phyloP scores from a whole-genome alignment of 2,329 filamentous ascomycete species.

The Ophiostoma sp. region DNA sequence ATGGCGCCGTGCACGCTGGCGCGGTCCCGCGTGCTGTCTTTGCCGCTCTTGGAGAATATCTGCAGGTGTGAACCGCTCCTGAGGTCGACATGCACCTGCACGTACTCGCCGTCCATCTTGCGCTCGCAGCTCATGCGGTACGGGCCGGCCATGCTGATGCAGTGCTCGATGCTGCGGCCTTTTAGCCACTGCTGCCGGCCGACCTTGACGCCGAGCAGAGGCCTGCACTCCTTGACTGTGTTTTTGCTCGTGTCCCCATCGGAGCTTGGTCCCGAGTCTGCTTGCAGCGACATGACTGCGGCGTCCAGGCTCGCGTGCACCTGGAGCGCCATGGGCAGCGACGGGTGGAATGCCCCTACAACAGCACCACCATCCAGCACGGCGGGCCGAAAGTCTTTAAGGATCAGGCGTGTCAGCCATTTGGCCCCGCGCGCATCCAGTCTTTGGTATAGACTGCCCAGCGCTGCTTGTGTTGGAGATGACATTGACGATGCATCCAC shows the following conservation, averaged over 20 bases:
- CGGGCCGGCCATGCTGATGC: slow-evolving; percentile 55
- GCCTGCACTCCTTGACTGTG: slow-evolving; percentile 32
- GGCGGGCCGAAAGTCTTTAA: slow-evolving; percentile 70
- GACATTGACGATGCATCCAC: background rate
- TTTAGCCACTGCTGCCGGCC: slow-evolving; percentile 61
- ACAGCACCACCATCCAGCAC: slow-evolving; percentile 53
- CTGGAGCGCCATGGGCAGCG: slow-evolving; percentile 63
- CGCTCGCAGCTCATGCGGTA: slow-evolving; percentile 66
- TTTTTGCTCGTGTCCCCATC: too few species aligned
- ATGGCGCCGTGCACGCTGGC: slow-evolving; percentile 58
- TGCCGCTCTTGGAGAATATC: slow-evolving; percentile 89
- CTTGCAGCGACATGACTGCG: slow-evolving; percentile 36
- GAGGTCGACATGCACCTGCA: slow-evolving; percentile 77
- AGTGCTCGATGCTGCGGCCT: slow-evolving; percentile 68
- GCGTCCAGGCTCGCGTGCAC: slow-evolving; percentile 63
- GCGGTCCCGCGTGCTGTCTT: slow-evolving; percentile 75
- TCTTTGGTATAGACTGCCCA: slow-evolving; percentile 55
- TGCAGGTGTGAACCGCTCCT: slow-evolving; percentile 54
- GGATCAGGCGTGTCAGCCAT: slow-evolving; percentile 76
- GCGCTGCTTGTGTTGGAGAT: slow-evolving; percentile 33
- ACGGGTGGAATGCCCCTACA: slow-evolving; percentile 59
- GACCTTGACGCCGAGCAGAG: slow-evolving; percentile 57
- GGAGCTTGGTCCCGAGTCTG: background rate
- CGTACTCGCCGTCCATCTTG: slow-evolving; percentile 87
- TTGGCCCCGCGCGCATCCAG: slow-evolving; percentile 68